Evolutionary conservation across 345 rosid genomes (phyloP), one percentile per base, ranked within the genome.

Genomic region (Hypericum androsaemum): DNA sequence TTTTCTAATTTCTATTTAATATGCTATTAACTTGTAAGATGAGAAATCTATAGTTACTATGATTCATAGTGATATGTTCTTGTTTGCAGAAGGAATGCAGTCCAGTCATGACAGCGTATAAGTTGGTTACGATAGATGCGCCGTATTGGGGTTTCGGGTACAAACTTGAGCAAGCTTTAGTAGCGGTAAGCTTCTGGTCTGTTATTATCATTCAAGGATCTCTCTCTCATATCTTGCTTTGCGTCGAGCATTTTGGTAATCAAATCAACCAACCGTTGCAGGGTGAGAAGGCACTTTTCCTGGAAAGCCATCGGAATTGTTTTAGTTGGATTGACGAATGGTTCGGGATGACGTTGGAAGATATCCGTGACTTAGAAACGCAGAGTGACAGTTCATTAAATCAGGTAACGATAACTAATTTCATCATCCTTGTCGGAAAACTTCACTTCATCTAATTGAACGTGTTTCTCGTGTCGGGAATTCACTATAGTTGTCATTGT

Each of bases 101-200:
- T 58, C 83, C 86, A 7, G 80, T 83, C 22, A 80, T 80, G 89
- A 83, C 86, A 16, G 89, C 82, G 12, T 83, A 77, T 55, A 83
- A 83, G 52, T 70, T 83, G 76, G 74, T 83, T 39, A 83, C 74
- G 28, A 50, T 80, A 39, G 86, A 83, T 70, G 86, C 83, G 40
- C 89, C 89, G 7, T 83, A 80, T 58, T 83, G 89, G 86, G 89
- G 83, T 39, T 83, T 83, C 41, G 83, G 86, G 57, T 70, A 74
- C 62, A 79, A 83, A 46, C 77, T 83, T 42, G 89, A 80, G 41
- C 89, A 83, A 65, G 86, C 86, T 61, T 67, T 83, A 61, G 41
- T 80, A 40, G 77, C 79, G 72, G 89, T 83, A 83, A 65, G 11
- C 12, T 47, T 22, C 32, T 22, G 32, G 32, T 22, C 32, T 22